Percentiles rank a stretch among this genome's conserved stretches.
Conservation (phyloP, 768 basidiomycete species). For the Chalciporus piperatus region DNA sequence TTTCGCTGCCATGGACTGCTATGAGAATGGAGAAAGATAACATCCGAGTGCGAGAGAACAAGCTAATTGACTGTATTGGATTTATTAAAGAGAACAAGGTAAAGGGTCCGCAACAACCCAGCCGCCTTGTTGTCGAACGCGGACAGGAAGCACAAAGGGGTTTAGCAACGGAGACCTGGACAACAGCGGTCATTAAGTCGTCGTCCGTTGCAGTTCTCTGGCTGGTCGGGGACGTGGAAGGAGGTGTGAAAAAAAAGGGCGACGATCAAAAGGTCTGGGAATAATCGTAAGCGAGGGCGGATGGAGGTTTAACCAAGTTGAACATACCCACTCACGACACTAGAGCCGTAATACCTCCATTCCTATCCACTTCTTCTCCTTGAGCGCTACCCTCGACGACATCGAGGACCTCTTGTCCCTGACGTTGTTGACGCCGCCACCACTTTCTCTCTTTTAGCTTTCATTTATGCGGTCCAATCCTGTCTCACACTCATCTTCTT, state of each 20-base stretch:
- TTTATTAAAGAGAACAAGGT: neutral
- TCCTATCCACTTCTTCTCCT: neutral
- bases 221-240: neutral
- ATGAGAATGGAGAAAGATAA: neutral
- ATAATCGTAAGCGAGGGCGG: neutral
- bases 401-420: constrained; percentile 8
- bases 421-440: constrained; percentile 5
- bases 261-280: neutral
- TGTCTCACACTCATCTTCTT: constrained; percentile 27
- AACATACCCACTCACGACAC: neutral
- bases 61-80: neutral
- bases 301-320: neutral
- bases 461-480: constrained; percentile 35
- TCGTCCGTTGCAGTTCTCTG: no score
- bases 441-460: neutral
- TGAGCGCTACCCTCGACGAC: constrained; percentile 9
- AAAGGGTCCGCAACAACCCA: neutral
- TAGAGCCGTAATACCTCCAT: constrained; percentile 1
- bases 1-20: neutral
- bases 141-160: neutral
- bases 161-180: neutral
- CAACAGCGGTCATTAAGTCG: neutral
- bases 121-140: neutral
- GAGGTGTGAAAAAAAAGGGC: neutral
- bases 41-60: neutral